Evolutionary conservation across 108 stramenopile species (phyloP), one percentile per base, ranked within the genome.

Genomic region (Stephanodiscus triporus): DNA sequence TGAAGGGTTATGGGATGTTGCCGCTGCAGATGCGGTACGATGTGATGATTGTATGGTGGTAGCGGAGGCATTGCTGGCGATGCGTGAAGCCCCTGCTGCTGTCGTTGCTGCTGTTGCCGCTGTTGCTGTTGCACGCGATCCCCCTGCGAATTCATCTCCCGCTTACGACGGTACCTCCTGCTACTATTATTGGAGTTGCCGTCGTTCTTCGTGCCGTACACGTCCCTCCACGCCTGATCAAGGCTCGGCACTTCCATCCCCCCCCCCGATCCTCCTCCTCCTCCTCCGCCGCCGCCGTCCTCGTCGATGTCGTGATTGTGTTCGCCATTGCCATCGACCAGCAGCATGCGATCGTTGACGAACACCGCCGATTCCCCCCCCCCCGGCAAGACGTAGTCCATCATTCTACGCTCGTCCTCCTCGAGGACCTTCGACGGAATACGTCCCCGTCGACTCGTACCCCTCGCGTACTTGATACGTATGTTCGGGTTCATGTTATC

Each of bases 401-500:
- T n/a, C n/a, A n/a, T n/a, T n/a, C n/a, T n/a, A n/a, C n/a, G n/a
- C n/a, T n/a, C n/a, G n/a, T n/a, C 26, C 2, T 66, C 42, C 8
- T 61, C 68, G 53, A 68, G 43, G 3, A 57, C 68, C 29, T 56
- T 63, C 23, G 76, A 70, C 3, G 76, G 69, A 4, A 70, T 68
- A 49, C 76, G 63, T 0, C 76, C 76, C 40, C 76, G 24, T 9
- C 76, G 61, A 43, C 22, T 30, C n/a, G 32, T 45, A 1, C 63
- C 68, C 27, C 70, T 69, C 42, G 60, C 63, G 37, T 77, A 77
- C 40, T 77, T 77, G 62, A 36, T 36, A 23, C 64, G 69, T 3
- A 77, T 70, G 23, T 63, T 60, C 6, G 76, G 76, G 34, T 77
- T 77, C 4, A 70, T 68, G 32, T 70, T 77, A 32, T 70, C 68